These are phyloP conservation scores for Colletotrichum sp. DNA, from an alignment of 2,329 filamentous ascomycete species.

Conservation along the genomic window DNA sequence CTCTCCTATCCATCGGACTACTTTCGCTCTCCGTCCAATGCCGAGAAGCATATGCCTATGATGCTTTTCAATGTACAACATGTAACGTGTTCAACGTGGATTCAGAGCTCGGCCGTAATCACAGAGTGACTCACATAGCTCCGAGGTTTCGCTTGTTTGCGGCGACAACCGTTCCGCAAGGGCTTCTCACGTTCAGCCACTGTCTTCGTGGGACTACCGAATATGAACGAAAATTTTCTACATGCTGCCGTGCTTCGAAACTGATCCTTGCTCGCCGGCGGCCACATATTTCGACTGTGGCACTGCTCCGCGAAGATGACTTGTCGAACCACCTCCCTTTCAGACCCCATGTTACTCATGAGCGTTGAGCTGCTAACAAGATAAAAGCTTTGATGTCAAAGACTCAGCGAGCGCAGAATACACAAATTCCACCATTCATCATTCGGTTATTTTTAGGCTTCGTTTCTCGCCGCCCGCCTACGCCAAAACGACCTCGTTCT, in stretches of 20 bases:
- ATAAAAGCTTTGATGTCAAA: not conserved
- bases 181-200: not conserved
- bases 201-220: fast-evolving
- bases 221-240: not conserved
- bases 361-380: not conserved
- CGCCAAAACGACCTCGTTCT: not conserved
- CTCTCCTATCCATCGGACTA: not conserved
- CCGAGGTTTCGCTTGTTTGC: not conserved
- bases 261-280: not conserved
- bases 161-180: not conserved
- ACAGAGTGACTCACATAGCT: not conserved
- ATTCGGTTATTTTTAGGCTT: not conserved
- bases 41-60: not conserved
- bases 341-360: not conserved
- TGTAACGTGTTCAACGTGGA: not conserved
- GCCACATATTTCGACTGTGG: not conserved
- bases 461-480: fast-evolving
- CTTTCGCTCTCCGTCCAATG: not conserved
- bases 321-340: too few species aligned
- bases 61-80: not conserved
- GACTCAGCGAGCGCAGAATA: not conserved
- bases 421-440: not conserved
- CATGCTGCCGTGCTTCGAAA: not conserved
- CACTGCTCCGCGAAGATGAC: not conserved
- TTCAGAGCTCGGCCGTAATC: not conserved